These are phyloP conservation scores for Sanghuangporus baumii DNA, from an alignment of 1,284 basidiomycete species.

Conservation along the genomic window DNA sequence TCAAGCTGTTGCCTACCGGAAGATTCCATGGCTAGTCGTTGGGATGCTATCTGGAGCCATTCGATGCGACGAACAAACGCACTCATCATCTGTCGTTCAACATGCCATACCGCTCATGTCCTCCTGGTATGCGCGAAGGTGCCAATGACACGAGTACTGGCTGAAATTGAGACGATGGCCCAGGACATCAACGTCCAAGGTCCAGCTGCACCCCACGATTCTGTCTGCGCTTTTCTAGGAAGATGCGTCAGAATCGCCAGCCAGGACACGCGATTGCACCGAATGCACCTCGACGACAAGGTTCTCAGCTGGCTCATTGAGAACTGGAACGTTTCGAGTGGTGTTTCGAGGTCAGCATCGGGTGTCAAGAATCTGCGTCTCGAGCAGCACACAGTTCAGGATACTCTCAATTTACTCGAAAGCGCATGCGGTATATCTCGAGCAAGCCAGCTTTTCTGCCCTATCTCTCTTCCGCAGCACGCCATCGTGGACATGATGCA, in stretches of 20 bases:
- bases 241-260: conserved; percentile 62
- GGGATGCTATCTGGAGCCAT: conserved; percentile 80
- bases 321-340: conserved; percentile 46
- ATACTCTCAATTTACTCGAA: conserved; percentile 60
- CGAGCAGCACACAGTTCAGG: conserved; percentile 48
- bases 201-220: conserved; percentile 77
- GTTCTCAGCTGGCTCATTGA: conserved; percentile 79
- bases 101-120: conserved; percentile 68
- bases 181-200: conserved; percentile 85
- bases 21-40: conserved; percentile 33
- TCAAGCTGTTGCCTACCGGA: conserved; percentile 9
- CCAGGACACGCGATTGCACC: conserved; percentile 75
- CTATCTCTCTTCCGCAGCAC: conserved; percentile 58
- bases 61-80: conserved; percentile 69
- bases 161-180: conserved; percentile 70
- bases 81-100: conserved; percentile 66
- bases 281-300: conserved; percentile 79
- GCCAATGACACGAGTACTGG: conserved; percentile 48
- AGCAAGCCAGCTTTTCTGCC: conserved; percentile 39
- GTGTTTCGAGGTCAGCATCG: background rate
- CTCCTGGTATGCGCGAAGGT: conserved; percentile 47
- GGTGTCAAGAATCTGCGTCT: conserved; percentile 32
- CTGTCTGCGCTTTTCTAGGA: conserved; percentile 77
- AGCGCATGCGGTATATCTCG: conserved; percentile 53
- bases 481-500: conserved; percentile 54